Evolutionary conservation across 768 basidiomycete species (phyloP).

Genomic region (Agrocybe praecox): DNA sequence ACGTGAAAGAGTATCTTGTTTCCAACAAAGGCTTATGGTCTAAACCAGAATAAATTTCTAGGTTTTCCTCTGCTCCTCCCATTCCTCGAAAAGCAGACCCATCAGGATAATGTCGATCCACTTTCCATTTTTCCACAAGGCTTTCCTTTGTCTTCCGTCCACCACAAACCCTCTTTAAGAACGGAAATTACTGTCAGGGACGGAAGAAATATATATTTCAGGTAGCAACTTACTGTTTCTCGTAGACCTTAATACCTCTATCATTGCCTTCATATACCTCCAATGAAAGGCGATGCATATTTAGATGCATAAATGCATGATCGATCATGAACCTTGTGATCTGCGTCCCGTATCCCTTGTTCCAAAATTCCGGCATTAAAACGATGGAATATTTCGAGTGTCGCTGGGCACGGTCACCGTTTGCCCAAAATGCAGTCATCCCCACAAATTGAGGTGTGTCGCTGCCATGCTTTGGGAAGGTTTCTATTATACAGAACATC

Average conservation of each 20-base stretch:
- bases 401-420: constrained; percentile 8
- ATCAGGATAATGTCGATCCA: constrained; percentile 16
- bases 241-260: constrained; percentile 9
- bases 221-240: constrained; percentile 9
- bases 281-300: constrained; percentile 16
- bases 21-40: constrained; percentile 7
- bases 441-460: constrained; percentile 7
- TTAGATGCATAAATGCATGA: constrained; percentile 12
- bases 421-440: constrained; percentile 14
- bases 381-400: constrained; percentile 9
- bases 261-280: constrained; percentile 16
- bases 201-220: no score
- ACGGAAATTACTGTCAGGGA: background rate
- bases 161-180: constrained; percentile 12
- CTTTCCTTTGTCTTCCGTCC: constrained; percentile 12
- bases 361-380: constrained; percentile 8
- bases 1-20: constrained; percentile 1
- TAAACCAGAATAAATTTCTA: background rate
- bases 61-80: background rate
- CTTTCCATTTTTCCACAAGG: constrained; percentile 7
- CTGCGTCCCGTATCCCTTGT: constrained; percentile 10
- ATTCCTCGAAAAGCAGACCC: constrained; percentile 16
- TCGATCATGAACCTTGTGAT: constrained; percentile 16
- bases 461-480: background rate
- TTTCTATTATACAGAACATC: constrained; percentile 20